Percentiles rank a stretch among this genome's conserved stretches.
Evolutionary conservation across 805 yeast species (phyloP).

Genomic region (Yarrowia sp.): DNA sequence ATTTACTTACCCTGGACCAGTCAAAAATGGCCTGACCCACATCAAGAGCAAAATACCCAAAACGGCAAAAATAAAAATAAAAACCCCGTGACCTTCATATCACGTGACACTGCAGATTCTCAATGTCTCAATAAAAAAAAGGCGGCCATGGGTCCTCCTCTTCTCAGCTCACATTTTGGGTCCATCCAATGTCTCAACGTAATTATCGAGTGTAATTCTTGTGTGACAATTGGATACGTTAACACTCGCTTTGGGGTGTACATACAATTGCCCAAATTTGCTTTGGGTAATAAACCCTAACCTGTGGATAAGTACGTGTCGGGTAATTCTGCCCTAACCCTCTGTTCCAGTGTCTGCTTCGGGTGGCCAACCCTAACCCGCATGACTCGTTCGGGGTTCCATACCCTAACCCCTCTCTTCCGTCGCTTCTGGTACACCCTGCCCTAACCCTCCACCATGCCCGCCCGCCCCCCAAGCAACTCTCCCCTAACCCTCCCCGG

Average conservation of each 20-base stretch:
- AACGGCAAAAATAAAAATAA: neutral
- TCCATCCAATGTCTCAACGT: constrained; percentile 11
- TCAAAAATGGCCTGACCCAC: constrained; percentile 1
- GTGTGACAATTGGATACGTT: neutral
- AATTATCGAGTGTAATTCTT: no score
- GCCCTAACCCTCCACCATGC: no score
- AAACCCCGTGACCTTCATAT: neutral
- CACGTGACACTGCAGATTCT: neutral
- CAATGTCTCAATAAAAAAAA: neutral
- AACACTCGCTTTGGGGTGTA: no score
- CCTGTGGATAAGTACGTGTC: neutral
- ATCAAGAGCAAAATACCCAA: constrained; percentile 6
- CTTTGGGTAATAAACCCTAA: neutral
- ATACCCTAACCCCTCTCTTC: no score
- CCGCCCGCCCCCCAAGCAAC: no score
- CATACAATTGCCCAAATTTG: no score
- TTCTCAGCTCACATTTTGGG: neutral
- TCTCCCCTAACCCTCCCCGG: no score
- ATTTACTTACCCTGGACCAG: neutral
- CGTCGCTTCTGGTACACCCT: no score
- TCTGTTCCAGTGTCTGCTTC: no score
- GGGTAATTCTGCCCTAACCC: no score
- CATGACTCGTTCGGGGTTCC: no score
- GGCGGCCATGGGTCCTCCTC: constrained; percentile 8
- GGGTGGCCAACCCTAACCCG: no score